Conservation (phyloP, 805 yeast genomes). For the Priceomyces castillae region DNA sequence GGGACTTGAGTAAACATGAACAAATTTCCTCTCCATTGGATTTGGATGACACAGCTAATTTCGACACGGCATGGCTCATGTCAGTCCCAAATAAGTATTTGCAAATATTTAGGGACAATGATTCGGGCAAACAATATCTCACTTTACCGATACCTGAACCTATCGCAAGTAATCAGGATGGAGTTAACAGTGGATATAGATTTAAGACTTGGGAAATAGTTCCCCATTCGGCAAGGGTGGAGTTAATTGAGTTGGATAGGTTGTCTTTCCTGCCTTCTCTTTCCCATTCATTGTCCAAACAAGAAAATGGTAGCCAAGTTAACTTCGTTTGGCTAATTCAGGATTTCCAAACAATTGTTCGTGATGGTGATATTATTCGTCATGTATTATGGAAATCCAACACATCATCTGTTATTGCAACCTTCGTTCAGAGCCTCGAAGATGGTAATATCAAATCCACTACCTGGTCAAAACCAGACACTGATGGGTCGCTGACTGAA, state of each 20-base stretch:
- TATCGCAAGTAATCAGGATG: slow-evolving; percentile 7
- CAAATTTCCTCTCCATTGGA: slow-evolving; percentile 14
- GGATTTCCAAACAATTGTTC: slow-evolving; percentile 24
- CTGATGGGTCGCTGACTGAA: slow-evolving; percentile 13
- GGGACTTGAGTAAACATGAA: slow-evolving; percentile 49
- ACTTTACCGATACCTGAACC: slow-evolving; percentile 16
- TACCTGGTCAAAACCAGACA: slow-evolving; percentile 16
- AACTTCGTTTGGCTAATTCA: slow-evolving; percentile 47
- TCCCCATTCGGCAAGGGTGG: slow-evolving; percentile 4
- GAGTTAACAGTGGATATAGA: slow-evolving; percentile 16
- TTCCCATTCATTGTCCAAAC: slow-evolving; percentile 5
- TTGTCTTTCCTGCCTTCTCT: slow-evolving; percentile 19
- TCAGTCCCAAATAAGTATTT: slow-evolving; percentile 31
- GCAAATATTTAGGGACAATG: slow-evolving; percentile 13
- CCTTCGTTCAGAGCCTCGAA: slow-evolving; percentile 13
- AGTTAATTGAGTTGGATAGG: slow-evolving; percentile 11
- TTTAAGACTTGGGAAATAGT: slow-evolving; percentile 24
- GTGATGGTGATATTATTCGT: slow-evolving; percentile 17
- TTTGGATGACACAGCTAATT: slow-evolving; percentile 9
- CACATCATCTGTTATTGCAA: slow-evolving; percentile 46
- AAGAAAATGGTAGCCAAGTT: slow-evolving; percentile 4
- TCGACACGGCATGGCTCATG: slow-evolving; percentile 24
- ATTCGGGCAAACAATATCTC: slow-evolving; percentile 12
- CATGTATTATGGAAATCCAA: slow-evolving; percentile 63
- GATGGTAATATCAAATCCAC: slow-evolving; percentile 13